phyloP scores from a whole-genome alignment of 2,329 filamentous ascomycete species.

The Teratosphaeria destructans region DNA sequence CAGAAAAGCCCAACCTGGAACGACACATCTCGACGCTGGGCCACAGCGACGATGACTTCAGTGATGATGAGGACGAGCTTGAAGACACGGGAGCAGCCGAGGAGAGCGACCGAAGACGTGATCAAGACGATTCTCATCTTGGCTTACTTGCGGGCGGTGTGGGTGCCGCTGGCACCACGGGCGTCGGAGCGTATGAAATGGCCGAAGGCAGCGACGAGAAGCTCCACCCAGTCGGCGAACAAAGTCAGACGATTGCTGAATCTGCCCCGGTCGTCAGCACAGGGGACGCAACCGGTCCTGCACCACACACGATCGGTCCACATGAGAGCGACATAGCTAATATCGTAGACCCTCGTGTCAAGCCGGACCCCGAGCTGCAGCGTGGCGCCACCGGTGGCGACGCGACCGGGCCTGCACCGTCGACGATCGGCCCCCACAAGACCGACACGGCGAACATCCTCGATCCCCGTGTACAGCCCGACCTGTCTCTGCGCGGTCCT shows the following conservation, averaged over 20 bases:
- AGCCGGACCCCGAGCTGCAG: conserved; percentile 11
- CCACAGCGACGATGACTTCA: conserved; percentile 1
- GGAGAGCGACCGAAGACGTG: conserved; percentile 1
- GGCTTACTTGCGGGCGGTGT: not conserved
- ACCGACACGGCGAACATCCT: conserved; percentile 2
- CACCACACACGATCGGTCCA: conserved; percentile 14
- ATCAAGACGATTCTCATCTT: not conserved
- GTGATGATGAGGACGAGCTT: conserved; percentile 2
- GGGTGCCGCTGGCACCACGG: not conserved
- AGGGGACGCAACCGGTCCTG: conserved; percentile 8
- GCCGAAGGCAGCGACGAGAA: not conserved
- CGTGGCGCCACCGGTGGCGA: not conserved
- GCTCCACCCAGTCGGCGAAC: not conserved
- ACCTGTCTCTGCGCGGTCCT: not conserved
- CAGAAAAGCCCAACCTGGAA: conserved; percentile 2
- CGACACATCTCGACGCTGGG: conserved; percentile 1
- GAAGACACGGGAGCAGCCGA: conserved; percentile 5
- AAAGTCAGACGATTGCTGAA: not conserved
- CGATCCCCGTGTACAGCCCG: conserved; percentile 3
- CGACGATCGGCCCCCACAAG: not conserved
- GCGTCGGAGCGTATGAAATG: not conserved
- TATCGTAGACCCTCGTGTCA: conserved; percentile 14
- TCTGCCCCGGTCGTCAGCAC: not conserved
- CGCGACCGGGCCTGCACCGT: not conserved
- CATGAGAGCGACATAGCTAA: conserved; percentile 14